phyloP scores from a whole-genome alignment of 768 basidiomycete genomes.

The Ramaria sp. region DNA sequence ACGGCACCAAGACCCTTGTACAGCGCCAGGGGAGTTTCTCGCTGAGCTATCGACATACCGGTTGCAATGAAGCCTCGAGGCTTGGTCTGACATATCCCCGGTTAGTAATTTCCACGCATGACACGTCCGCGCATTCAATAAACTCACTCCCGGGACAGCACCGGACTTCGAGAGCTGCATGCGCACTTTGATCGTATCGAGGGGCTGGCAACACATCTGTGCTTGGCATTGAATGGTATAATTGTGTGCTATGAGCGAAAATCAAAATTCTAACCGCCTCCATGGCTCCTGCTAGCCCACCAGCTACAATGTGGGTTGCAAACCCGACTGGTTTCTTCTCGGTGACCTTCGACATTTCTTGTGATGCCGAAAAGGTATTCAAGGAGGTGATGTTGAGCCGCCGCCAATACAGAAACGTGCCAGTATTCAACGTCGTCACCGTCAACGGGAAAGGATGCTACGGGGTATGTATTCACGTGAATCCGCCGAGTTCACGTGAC shows the following conservation, averaged over 20 bases:
- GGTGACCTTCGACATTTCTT: conserved; percentile 3
- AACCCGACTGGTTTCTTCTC: conserved; percentile 69
- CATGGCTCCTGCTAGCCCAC: conserved; percentile 87
- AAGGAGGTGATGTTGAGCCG: neutral
- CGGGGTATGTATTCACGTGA: neutral
- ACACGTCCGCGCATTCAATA: neutral
- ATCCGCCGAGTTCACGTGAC: neutral
- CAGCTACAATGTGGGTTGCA: conserved; percentile 86
- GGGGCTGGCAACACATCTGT: conserved; percentile 77
- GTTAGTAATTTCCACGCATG: neutral
- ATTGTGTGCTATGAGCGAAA: neutral
- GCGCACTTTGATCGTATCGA: conserved; percentile 99
- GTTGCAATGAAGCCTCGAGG: conserved; percentile 89
- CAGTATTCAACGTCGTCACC: neutral
- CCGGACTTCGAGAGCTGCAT: conserved; percentile 94
- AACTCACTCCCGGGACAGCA: conserved; percentile 68
- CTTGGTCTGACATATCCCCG: conserved; percentile 51
- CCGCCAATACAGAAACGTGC: neutral
- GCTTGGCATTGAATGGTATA: neutral
- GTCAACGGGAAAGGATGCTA: neutral
- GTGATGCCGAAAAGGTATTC: neutral
- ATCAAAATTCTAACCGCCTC: conserved; percentile 58
- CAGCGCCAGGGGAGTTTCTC: conserved; percentile 89
- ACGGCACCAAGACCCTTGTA: conserved; percentile 99
- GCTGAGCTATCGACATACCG: conserved; percentile 71